phyloP scores from a whole-genome alignment of 441 rosid species.

The Breynia disticha region DNA sequence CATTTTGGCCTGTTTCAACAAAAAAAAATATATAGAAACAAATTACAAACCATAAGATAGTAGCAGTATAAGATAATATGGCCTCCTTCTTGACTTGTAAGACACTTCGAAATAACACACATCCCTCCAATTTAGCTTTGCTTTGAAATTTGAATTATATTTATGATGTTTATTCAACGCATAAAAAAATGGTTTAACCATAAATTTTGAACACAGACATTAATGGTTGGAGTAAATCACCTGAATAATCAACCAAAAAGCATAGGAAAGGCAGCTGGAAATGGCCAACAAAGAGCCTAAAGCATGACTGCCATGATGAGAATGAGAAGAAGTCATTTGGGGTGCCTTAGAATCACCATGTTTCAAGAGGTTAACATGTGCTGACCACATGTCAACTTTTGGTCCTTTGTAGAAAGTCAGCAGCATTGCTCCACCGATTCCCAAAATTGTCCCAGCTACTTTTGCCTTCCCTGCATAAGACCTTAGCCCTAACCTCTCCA shows the following conservation, averaged over 20 bases:
- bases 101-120: no score
- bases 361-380: slow-evolving; percentile 30
- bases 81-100: no score
- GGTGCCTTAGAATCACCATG: not conserved
- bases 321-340: slow-evolving; percentile 11
- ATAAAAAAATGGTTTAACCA: no score
- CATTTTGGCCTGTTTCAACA: slow-evolving; percentile 17
- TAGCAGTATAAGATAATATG: no score
- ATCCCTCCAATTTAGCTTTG: no score
- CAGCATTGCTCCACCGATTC: slow-evolving; percentile 58
- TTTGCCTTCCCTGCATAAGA: slow-evolving; percentile 48
- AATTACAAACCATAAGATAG: no score
- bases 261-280: slow-evolving; percentile 26
- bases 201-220: no score
- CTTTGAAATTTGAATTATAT: no score
- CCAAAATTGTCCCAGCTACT: slow-evolving; percentile 45
- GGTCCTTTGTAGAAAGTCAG: slow-evolving; percentile 51
- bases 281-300: slow-evolving; percentile 35
- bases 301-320: slow-evolving; percentile 5
- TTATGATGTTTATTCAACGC: no score
- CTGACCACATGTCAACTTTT: slow-evolving; percentile 35
- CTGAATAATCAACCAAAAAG: slow-evolving; percentile 47
- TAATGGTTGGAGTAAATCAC: no score
- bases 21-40: not conserved
- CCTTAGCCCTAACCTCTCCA: slow-evolving; percentile 38